Evolutionary conservation across 768 basidiomycete species (phyloP).

Genomic region (Kwoniella sp.): DNA sequence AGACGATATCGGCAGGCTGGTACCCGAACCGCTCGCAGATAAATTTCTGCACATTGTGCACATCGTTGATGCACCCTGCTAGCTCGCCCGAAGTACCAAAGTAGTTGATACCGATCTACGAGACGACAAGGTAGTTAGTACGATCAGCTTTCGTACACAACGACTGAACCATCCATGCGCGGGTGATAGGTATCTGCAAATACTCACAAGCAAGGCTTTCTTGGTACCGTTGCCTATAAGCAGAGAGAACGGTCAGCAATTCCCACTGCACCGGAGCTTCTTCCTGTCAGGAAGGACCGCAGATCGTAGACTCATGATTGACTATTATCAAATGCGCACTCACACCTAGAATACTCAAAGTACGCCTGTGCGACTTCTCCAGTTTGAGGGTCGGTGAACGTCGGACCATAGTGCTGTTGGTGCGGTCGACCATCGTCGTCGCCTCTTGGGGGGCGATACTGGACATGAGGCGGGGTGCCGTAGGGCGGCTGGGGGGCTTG

Average conservation of each 20-base stretch:
- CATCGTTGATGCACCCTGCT: conserved; percentile 89
- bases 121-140: neutral
- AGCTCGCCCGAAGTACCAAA: conserved; percentile 67
- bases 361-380: conserved; percentile 49
- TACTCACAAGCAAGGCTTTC: conserved; percentile 81
- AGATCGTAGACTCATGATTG: neutral
- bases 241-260: too few species aligned
- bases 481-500: conserved; percentile 47
- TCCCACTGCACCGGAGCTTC: too few species aligned
- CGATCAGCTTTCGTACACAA: neutral
- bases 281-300: neutral
- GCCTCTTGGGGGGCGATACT: conserved; percentile 53
- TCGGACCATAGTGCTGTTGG: conserved; percentile 22
- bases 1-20: conserved; percentile 77
- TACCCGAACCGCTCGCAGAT: conserved; percentile 65
- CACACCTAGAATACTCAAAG: conserved; percentile 85
- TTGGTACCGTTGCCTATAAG: conserved; percentile 65
- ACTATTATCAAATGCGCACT: conserved; percentile 3
- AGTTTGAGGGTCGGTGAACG: conserved; percentile 17
- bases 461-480: conserved; percentile 58
- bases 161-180: neutral
- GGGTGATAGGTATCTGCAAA: neutral
- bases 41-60: conserved; percentile 74
- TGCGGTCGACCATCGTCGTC: conserved; percentile 52
- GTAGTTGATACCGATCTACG: conserved; percentile 82